phyloP scores from a whole-genome alignment of 805 yeast species.

The Monosporozyma yasuniensis region DNA sequence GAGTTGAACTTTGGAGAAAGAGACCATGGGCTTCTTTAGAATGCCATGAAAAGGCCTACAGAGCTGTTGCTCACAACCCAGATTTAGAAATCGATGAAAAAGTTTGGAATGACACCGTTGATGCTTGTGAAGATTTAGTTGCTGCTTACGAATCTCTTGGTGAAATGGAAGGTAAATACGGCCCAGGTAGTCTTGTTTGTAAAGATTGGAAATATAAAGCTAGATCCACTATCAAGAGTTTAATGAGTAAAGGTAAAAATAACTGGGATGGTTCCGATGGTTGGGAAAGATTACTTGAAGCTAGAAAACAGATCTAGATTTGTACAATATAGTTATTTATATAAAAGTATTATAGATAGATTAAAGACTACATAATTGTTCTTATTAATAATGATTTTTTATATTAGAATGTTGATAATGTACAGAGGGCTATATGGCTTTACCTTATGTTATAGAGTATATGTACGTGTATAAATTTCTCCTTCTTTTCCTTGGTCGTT shows the following conservation, averaged over 20 bases:
- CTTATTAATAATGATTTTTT: background rate
- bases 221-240: slow-evolving; percentile 56
- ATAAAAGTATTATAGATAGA: background rate
- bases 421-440: background rate
- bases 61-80: slow-evolving; percentile 59
- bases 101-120: slow-evolving; percentile 73
- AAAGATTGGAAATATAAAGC: slow-evolving; percentile 88
- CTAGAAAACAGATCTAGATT: slow-evolving; percentile 20
- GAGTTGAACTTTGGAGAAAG: slow-evolving; percentile 77
- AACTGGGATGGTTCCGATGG: slow-evolving; percentile 77
- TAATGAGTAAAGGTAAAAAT: slow-evolving; percentile 69
- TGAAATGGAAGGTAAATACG: slow-evolving; percentile 68
- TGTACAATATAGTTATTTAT: slow-evolving; percentile 2
- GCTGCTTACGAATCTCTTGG: slow-evolving; percentile 86
- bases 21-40: slow-evolving; percentile 84
- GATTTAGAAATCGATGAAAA: slow-evolving; percentile 51
- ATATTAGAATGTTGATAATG: background rate
- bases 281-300: slow-evolving; percentile 53
- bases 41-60: slow-evolving; percentile 76
- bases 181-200: slow-evolving; percentile 79
- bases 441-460: background rate
- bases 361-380: background rate
- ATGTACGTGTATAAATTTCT: background rate
- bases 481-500: background rate
- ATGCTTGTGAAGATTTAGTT: slow-evolving; percentile 64